Base-by-base conservation (phyloP, 129 eudicot species). In the Solidago caesia region DNA sequence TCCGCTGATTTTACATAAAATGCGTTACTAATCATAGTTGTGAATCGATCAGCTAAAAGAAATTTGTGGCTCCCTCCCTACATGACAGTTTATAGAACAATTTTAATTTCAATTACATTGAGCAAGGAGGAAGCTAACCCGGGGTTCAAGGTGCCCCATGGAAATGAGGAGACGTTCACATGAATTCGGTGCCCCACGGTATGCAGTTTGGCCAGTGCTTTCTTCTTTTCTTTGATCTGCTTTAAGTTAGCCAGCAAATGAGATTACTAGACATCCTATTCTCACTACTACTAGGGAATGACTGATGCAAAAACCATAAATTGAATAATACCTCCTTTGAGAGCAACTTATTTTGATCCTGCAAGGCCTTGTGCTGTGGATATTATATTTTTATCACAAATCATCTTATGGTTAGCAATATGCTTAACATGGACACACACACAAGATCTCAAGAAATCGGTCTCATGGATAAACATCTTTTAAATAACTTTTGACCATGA, bases 291-390 rank as follows among this genome's bases (percentile, higher is more conserved):
- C 21, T 44, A 47, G 71, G 41, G 39, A 64, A 41, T 47, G 67
- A 33, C 21, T 46, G 4, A 3, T 46, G 68, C 12, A 2, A 49
- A 56, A 10, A 33, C 26, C 5, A 25, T 39, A 15, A 33, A 42
- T 6, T 27, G 42, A 45, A 53, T 16, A 12, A 77, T 53, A 91
- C 97, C 96, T 87, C 72, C 76, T 89, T 85, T 33, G 77, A 63
- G 29, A 92, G 90, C 79, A 71, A 3, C 77, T 71, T 87, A 69
- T 92, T 89, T 63, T 92, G 85, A 68, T 87, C 92, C 81, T 85
- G 90, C 87, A 92, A 77, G 64, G 84, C 82, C 83, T 89, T 92
- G 75, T 85, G 95, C 98, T 92, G 89, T 56, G 45, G 39, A 11
- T 66, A 46, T 76, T 72, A 6, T 75, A 2, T 4, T n/a, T 8